Evolutionary conservation across 805 yeast genomes (phyloP), one percentile per base, ranked within the genome.

Genomic region (Wickerhamiella domercqiae): DNA sequence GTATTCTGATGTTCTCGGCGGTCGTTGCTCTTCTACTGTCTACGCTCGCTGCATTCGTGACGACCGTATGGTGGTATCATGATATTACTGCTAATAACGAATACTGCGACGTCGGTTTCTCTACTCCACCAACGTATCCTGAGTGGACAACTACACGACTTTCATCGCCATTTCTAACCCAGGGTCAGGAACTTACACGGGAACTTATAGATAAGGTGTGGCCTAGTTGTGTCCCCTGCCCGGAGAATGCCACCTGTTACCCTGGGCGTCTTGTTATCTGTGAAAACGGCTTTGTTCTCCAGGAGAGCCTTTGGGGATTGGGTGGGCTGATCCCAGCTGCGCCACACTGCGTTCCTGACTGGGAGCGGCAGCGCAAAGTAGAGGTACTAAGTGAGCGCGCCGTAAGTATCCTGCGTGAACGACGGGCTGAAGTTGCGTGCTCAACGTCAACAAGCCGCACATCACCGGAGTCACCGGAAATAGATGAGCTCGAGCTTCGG

Each of bases 221-320:
- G 39, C 49, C 49, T 11, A 37, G 29, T 16, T 87, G 98, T 59
- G 59, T 69, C 3, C 70, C 70, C 19, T 87, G 97, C 53, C 96
- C 97, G 2, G 68, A 65, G 3, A 75, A 86, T 57, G 90, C 86
- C 0, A 62, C 70, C 28, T 87, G 97, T 57, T 72, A 66, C 45
- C 70, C 73, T 18, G 53, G 65, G 32, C 61, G 78, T 48, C 61
- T 66, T 36, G 50, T 80, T 6, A 73, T 68, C 39, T 87, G 98
- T 57, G 74, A 71, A 47, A 75, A 73, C 32, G 93, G 77, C 39
- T 79, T 63, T 51, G 54, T 70, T 33, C 64, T 61, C 25, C 50
- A 51, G 29, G 62, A 67, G 37, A 75, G 77, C 13, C 68, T 75
- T 67, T 63, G 69, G 44, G 59, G 70, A 29, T 52, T 72, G 22